phyloP scores from a whole-genome alignment of 305 asterid species.

The Solanum hybrid region DNA sequence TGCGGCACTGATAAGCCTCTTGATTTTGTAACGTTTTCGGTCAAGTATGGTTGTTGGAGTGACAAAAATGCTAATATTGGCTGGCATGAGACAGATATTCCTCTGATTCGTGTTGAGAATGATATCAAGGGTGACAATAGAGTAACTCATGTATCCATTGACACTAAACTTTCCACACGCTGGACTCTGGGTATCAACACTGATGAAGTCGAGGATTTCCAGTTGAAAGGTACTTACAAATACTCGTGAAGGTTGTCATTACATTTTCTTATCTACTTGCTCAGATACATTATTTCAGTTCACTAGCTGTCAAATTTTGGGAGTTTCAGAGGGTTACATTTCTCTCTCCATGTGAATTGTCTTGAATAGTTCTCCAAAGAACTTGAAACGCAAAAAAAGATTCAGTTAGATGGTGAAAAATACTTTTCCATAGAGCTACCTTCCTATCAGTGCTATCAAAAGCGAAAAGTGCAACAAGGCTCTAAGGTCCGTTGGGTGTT shows the following conservation, averaged over 20 bases:
- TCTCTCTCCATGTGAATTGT: not conserved
- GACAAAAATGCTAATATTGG: constrained; percentile 36
- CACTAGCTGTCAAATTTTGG: not conserved
- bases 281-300: not conserved
- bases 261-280: not conserved
- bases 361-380: not conserved
- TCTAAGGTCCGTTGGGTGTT: not conserved
- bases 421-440: not conserved
- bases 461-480: not conserved
- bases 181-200: constrained; percentile 85
- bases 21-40: constrained; percentile 80
- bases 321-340: not conserved
- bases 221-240: constrained; percentile 48
- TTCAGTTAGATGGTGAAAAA: not conserved
- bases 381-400: not conserved
- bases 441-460: not conserved
- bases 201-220: constrained; percentile 65
- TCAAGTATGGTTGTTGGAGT: constrained; percentile 73
- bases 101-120: constrained; percentile 43
- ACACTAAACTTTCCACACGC: constrained; percentile 62
- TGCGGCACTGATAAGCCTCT: constrained; percentile 57
- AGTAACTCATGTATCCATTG: constrained; percentile 43
- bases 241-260: not conserved
- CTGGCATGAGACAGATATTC: constrained; percentile 67
- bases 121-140: constrained; percentile 44